Evolutionary conservation across 371 early-diverging fungal genomes (phyloP), one percentile per base, ranked within the genome.

Genomic region (Lichtheimia ramosa): DNA sequence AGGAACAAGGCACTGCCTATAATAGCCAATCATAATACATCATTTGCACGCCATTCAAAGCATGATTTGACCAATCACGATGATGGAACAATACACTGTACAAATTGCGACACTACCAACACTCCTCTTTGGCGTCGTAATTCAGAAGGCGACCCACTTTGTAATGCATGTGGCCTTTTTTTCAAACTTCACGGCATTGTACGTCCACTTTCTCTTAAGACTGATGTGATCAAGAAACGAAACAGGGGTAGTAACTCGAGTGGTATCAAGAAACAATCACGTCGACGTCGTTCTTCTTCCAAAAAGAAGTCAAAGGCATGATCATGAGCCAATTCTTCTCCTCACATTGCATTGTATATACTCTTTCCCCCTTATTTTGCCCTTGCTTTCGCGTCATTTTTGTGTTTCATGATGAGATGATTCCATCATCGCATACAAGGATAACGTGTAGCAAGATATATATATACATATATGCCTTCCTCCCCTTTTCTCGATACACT

Each of bases 121-220:
- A 97, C 98, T 0, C 96, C 97, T 0, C 85, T 96, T 16, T 99
- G 99, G 99, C 85, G 99, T 20, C 83, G 96, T 43, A 88, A 90
- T 65, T 72, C 82, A 14, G 87, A 86, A 53, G 83, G 88, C 18
- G 70, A 76, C 13, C 83, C 83, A 2, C 69, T 84, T 24, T 84
- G 84, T 56, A 84, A 84, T 56, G 84, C 84, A 14, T 84, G 84
- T 59, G 84, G 84, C n/a, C 60, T 84, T 24, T 85, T 83, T 52
- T 80, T 85, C 56, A 94, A 92, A 69, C 78, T 95, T 3, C 97
- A 98, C 68, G 85, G 86, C 57, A 79, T 84, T 43, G 89, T 86
- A 18, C 85, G 95, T 13, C 95, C 90, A 2, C 74, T 85, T 13
- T 79, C 82, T 51, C 79, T 92, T 40, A 90, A 90, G 68, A 86